Conservation (phyloP, 2,329 filamentous ascomycete species). For the Monilinia laxa region DNA sequence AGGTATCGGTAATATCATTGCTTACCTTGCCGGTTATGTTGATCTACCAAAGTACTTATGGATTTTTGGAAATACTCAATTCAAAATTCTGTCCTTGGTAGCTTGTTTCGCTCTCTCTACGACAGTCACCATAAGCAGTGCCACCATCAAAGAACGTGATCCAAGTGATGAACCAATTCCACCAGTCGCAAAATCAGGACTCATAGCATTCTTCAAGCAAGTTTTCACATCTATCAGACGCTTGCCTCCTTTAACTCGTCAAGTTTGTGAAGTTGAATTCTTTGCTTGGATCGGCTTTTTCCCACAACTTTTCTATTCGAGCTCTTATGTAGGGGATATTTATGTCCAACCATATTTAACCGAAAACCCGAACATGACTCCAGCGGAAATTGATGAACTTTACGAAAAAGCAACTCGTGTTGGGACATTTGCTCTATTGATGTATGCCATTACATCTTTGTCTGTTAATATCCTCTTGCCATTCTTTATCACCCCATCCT, state of each 20-base stretch:
- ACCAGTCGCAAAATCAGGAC: constrained; percentile 58
- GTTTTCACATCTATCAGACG: constrained; percentile 74
- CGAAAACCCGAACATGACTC: constrained; percentile 73
- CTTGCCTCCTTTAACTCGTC: constrained; percentile 77
- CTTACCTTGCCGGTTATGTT: constrained; percentile 83
- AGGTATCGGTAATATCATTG: constrained; percentile 86
- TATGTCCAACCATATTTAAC: constrained; percentile 82
- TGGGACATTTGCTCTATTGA: constrained; percentile 83
- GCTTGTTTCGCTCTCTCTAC: constrained; percentile 70
- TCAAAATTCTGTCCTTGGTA: constrained; percentile 87
- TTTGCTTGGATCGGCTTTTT: constrained; percentile 96
- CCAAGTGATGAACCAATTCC: constrained; percentile 69
- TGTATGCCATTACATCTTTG: constrained; percentile 86
- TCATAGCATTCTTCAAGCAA: constrained; percentile 76
- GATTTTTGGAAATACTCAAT: constrained; percentile 84
- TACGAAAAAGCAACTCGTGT: constrained; percentile 85
- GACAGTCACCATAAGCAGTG: constrained; percentile 70
- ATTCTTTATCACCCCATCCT: constrained; percentile 81
- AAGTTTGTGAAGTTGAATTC: constrained; percentile 79
- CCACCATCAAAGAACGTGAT: constrained; percentile 73
- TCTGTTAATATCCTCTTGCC: constrained; percentile 79
- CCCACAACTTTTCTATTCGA: constrained; percentile 92
- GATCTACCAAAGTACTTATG: constrained; percentile 72
- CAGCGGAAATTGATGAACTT: constrained; percentile 71
- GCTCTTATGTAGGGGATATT: constrained; percentile 89